These are phyloP conservation scores for Apiotrichum mycotoxinovorans DNA, from an alignment of 1,284 basidiomycete genomes.

Conservation along the genomic window DNA sequence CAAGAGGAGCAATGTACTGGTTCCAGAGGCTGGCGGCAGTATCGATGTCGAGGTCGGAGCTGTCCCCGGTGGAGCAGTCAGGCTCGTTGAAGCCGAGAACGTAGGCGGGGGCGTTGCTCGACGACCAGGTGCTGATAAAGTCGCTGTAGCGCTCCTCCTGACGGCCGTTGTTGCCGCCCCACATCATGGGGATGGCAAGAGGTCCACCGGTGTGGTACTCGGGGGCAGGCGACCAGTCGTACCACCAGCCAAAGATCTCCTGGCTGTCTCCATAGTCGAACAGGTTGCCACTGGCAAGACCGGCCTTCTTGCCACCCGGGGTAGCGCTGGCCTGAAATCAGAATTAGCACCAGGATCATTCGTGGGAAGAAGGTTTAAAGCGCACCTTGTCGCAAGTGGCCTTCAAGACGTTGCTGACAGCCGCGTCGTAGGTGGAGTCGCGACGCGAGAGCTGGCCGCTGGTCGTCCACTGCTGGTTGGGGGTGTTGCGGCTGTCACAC, in stretches of 20 bases:
- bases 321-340: conserved; percentile 15
- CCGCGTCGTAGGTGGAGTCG: neutral
- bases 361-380: too few species aligned
- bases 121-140: conserved; percentile 18
- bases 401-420: neutral
- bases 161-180: conserved; percentile 43
- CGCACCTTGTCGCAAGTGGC: neutral
- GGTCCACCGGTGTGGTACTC: conserved; percentile 19
- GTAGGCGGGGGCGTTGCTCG: conserved; percentile 25
- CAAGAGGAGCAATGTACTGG: conserved; percentile 37
- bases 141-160: conserved; percentile 36
- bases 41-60: conserved; percentile 14
- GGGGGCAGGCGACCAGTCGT: conserved; percentile 23
- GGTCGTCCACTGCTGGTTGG: conserved; percentile 17
- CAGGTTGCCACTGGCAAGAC: conserved; percentile 40
- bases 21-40: conserved; percentile 40
- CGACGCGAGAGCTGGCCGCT: neutral
- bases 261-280: conserved; percentile 25
- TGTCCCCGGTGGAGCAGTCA: conserved; percentile 37
- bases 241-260: conserved; percentile 45
- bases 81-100: conserved; percentile 50
- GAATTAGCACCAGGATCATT: too few species aligned
- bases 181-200: conserved; percentile 44
- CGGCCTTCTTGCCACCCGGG: conserved; percentile 45
- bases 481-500: conserved; percentile 10